These are phyloP conservation scores for Lentithecium fluviatile DNA, from an alignment of 495 filamentous ascomycete genomes.

Conservation along the genomic window DNA sequence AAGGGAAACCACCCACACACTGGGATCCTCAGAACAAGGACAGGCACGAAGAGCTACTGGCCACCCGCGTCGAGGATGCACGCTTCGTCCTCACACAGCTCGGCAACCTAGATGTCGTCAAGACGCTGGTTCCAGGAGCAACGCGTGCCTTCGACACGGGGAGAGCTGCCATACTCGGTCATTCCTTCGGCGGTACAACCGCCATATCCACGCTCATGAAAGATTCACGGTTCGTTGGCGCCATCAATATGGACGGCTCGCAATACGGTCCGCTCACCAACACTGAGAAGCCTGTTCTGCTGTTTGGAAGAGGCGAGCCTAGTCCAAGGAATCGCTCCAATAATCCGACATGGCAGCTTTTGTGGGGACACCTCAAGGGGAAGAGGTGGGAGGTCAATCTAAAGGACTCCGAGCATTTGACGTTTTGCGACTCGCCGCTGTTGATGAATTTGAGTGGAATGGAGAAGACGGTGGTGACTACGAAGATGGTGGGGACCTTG, in stretches of 20 bases:
- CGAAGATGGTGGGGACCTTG: background rate
- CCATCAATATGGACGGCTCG: slow-evolving; percentile 51
- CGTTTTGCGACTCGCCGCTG: slow-evolving; percentile 17
- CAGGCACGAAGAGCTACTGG: slow-evolving; percentile 14
- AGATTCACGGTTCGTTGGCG: slow-evolving; percentile 48
- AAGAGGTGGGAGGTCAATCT: slow-evolving; percentile 24
- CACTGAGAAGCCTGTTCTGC: slow-evolving; percentile 9
- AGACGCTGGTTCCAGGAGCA: slow-evolving; percentile 19
- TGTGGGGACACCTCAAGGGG: slow-evolving; percentile 7
- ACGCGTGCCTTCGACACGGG: slow-evolving; percentile 12
- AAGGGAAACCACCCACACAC: slow-evolving; percentile 21
- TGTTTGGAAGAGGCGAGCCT: slow-evolving; percentile 21
- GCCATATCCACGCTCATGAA: slow-evolving; percentile 45
- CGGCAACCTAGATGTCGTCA: background rate
- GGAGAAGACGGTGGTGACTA: background rate
- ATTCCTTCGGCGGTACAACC: slow-evolving; percentile 57
- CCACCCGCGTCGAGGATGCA: slow-evolving; percentile 11
- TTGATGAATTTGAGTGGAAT: slow-evolving; percentile 7
- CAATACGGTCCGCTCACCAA: slow-evolving; percentile 6
- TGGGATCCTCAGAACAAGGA: slow-evolving; percentile 43
- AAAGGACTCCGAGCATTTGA: slow-evolving; percentile 3
- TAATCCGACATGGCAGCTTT: slow-evolving; percentile 11
- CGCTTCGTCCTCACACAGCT: slow-evolving; percentile 25
- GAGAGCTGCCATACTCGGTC: slow-evolving; percentile 39
- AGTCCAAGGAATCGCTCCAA: slow-evolving; percentile 13